These are phyloP conservation scores for Coemansia guatemalensis DNA, from an alignment of 192 early-diverging fungal genomes.

Conservation along the genomic window DNA sequence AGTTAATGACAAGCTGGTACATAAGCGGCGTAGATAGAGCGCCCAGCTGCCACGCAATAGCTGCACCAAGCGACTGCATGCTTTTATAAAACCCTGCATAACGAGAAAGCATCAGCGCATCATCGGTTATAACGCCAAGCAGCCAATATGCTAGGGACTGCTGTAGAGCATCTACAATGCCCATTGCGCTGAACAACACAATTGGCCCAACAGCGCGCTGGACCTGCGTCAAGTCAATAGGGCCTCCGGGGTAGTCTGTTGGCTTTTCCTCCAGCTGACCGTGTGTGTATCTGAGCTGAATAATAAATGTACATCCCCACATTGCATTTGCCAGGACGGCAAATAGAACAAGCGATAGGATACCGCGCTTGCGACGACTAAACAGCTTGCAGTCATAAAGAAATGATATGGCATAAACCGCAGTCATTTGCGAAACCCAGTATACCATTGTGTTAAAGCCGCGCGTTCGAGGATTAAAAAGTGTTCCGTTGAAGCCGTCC, in stretches of 20 bases:
- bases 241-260: constrained; percentile 31
- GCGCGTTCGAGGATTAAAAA: constrained; percentile 70
- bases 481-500: constrained; percentile 59
- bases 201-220: constrained; percentile 58
- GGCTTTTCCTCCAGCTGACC: background rate
- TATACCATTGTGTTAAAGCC: constrained; percentile 74
- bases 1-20: constrained; percentile 53
- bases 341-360: constrained; percentile 8
- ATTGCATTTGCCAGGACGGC: constrained; percentile 16
- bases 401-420: constrained; percentile 61
- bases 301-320: constrained; percentile 58
- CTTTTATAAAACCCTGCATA: constrained; percentile 86
- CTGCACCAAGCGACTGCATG: constrained; percentile 70
- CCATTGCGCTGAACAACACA: constrained; percentile 70
- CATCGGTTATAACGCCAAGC: constrained; percentile 78
- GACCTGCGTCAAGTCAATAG: constrained; percentile 52
- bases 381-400: constrained; percentile 23
- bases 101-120: constrained; percentile 61
- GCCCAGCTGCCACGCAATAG: constrained; percentile 68
- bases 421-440: constrained; percentile 75
- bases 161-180: constrained; percentile 72
- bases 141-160: constrained; percentile 79
- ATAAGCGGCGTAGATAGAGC: constrained; percentile 47
- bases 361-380: constrained; percentile 23
- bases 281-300: constrained; percentile 57